Percentiles rank a stretch among this genome's conserved stretches.
phyloP scores from a whole-genome alignment of 306 rosid species.

The Cicer judaicum region DNA sequence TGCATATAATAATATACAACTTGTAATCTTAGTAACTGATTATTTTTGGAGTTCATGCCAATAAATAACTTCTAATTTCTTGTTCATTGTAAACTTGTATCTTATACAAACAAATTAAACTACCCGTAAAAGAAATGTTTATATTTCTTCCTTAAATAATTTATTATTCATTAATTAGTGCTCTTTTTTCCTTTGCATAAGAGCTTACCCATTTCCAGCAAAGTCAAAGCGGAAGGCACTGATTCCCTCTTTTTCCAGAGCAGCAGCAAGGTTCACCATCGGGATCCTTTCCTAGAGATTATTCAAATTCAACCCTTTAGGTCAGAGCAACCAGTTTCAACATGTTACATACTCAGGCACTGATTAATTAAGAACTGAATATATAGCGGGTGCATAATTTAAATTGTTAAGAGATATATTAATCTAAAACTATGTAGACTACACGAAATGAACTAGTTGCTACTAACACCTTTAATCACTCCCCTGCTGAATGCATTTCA shows the following conservation, averaged over 20 bases:
- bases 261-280: conserved; percentile 80
- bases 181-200: neutral
- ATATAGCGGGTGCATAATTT: neutral
- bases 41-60: conserved; percentile 1
- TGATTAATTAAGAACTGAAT: neutral
- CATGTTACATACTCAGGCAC: neutral
- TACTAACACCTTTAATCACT: neutral
- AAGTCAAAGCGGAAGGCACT: conserved; percentile 87
- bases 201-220: conserved; percentile 87
- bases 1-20: conserved; percentile 1
- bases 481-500: neutral
- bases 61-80: neutral
- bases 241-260: conserved; percentile 60
- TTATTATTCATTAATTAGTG: neutral
- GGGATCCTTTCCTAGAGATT: conserved; percentile 76
- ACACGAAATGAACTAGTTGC: neutral
- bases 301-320: conserved; percentile 11
- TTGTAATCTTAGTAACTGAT: neutral
- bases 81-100: neutral
- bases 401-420: neutral
- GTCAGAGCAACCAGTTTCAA: conserved; percentile 36
- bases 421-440: neutral
- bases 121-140: neutral
- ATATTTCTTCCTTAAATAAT: conserved; percentile 19
- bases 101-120: conserved; percentile 10